Evolutionary conservation across 1,284 basidiomycete species (phyloP).

Genomic region (Ceraceosorus bombacis): DNA sequence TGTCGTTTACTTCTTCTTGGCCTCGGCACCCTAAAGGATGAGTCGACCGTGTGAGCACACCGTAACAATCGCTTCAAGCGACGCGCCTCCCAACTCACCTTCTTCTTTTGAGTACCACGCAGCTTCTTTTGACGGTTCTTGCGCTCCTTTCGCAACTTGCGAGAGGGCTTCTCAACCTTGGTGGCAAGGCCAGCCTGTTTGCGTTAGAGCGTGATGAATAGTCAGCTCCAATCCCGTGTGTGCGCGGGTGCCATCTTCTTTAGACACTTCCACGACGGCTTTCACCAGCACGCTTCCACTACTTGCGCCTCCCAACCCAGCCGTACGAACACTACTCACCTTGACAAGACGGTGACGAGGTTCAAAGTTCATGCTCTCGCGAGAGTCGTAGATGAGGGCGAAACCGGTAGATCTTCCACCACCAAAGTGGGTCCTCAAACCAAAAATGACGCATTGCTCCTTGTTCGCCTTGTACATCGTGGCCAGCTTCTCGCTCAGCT

Average conservation of each 20-base stretch:
- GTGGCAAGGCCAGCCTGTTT: slow-evolving; percentile 67
- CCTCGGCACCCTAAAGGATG: no score
- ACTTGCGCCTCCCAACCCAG: no score
- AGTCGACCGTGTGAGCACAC: no score
- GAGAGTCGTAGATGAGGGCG: slow-evolving; percentile 94
- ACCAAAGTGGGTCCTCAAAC: slow-evolving; percentile 83
- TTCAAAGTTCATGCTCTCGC: slow-evolving; percentile 85
- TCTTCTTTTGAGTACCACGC: slow-evolving; percentile 57
- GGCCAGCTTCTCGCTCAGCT: slow-evolving; percentile 88
- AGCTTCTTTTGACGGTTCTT: slow-evolving; percentile 99
- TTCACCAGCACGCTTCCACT: neutral
- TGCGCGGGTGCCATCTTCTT: no score
- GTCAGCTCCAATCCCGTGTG: no score
- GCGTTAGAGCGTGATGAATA: no score
- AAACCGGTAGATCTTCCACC: slow-evolving; percentile 94
- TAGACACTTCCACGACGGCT: no score
- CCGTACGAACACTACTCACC: slow-evolving; percentile 56
- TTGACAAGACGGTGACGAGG: slow-evolving; percentile 90
- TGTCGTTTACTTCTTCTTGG: no score
- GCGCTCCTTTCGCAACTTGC: slow-evolving; percentile 98
- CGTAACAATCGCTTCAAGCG: no score
- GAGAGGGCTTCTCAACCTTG: slow-evolving; percentile 85
- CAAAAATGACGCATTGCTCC: slow-evolving; percentile 59
- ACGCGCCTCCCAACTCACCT: slow-evolving; percentile 11
- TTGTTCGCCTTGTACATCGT: slow-evolving; percentile 59